These are phyloP conservation scores for Russula vinacea DNA, from an alignment of 768 basidiomycete species.

Conservation along the genomic window DNA sequence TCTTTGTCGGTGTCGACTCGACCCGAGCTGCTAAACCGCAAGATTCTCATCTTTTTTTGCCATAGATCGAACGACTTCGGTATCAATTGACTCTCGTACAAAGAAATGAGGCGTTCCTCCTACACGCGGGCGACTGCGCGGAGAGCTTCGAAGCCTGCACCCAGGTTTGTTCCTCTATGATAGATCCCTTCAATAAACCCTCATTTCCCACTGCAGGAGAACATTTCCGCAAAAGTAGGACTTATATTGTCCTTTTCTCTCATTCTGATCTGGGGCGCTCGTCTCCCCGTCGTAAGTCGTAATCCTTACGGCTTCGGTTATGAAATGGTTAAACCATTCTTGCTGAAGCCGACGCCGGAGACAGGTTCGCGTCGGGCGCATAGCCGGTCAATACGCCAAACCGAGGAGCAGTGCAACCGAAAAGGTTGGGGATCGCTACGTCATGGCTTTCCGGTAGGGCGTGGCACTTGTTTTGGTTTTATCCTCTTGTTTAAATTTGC, in stretches of 20 bases:
- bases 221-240: conserved; percentile 83
- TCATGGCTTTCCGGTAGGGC: conserved; percentile 78
- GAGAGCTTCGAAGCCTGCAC: conserved; percentile 92
- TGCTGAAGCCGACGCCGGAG: not conserved
- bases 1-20: not conserved
- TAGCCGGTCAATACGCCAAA: conserved; percentile 96
- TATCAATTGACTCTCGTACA: conserved; percentile 79
- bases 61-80: conserved; percentile 77
- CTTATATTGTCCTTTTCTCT: conserved; percentile 88
- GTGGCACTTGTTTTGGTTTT: not conserved
- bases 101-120: conserved; percentile 82
- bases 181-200: not conserved
- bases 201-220: conserved; percentile 51
- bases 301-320: not conserved
- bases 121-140: conserved; percentile 98
- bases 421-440: conserved; percentile 67
- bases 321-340: not conserved
- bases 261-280: conserved; percentile 90
- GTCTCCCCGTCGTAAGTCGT: conserved; percentile 78
- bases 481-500: not conserved
- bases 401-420: conserved; percentile 85
- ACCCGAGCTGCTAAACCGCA: not conserved
- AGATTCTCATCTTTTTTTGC: not conserved
- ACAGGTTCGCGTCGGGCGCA: conserved; percentile 80
- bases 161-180: conserved; percentile 49